Evolutionary conservation across 129 eudicot genomes (phyloP), one percentile per base, ranked within the genome.

Genomic region (Flaveria bidentis): DNA sequence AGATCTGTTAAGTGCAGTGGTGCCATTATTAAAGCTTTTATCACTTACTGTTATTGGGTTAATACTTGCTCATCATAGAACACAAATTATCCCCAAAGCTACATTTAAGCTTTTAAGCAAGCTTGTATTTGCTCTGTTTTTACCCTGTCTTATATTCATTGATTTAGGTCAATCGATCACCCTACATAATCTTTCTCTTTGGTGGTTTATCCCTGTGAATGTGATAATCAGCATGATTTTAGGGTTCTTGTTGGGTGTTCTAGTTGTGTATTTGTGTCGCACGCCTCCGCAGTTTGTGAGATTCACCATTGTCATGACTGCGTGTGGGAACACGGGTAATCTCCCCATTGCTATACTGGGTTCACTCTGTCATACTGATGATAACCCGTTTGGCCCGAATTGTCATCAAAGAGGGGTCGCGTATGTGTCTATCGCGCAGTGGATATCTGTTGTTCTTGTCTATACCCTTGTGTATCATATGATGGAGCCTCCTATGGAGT

Each of bases 171-270:
- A 76, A 69, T 82, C 83, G 0, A 77, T 86, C 51, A 83, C 85
- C 23, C 68, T 83, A n/a, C 47, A 74, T 8, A 80, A 77, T 30
- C 44, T 83, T 51, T 16, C n/a, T 5, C 78, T 52, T n/a, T 86
- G 87, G 90, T 86, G 90, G 87, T 83, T 86, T 63, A 77, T 83
- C 50, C 90, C 90, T 6, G 81, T 83, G 17, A 86, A 86, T 77
- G 90, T 76, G 69, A 26, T 86, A 15, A 41, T 86, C 23, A 82
- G 87, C 55, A 83, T 76, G 20, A 18, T 67, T 22, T 23, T 80
- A 50, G 90, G 90, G 47, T 83, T 80, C 14, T 5, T 83, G 10
- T 86, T 86, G 75, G 90, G 90, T 9, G 17, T 83, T 15, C 17
- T 81, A 42, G 87, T 86, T 42, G 90, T 83, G 41, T 28, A 33